Conservation (phyloP, 768 basidiomycete genomes). For the Hericium erinaceus region DNA sequence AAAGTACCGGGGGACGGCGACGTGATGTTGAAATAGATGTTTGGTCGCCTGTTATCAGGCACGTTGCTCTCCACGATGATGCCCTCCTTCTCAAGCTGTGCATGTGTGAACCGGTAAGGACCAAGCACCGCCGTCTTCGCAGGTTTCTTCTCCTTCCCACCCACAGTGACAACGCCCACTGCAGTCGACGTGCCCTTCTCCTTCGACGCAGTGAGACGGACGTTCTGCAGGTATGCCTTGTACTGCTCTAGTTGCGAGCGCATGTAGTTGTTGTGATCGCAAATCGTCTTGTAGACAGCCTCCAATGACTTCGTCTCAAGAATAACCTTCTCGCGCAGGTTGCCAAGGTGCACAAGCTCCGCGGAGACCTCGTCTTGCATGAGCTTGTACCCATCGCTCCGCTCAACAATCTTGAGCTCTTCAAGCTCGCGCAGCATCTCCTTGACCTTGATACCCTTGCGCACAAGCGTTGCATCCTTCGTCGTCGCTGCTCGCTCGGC, state of each 20-base stretch:
- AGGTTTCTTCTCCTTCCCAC: slow-evolving; percentile 95
- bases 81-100: slow-evolving; percentile 97
- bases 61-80: slow-evolving; percentile 99
- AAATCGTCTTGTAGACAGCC: slow-evolving; percentile 98
- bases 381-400: slow-evolving; percentile 75
- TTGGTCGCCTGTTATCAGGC: slow-evolving; percentile 96
- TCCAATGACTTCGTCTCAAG: slow-evolving; percentile 89
- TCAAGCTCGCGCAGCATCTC: slow-evolving; percentile 97
- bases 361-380: slow-evolving; percentile 97
- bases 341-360: slow-evolving; percentile 93
- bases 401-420: slow-evolving; percentile 79
- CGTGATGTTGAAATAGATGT: slow-evolving; percentile 98
- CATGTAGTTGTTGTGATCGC: slow-evolving; percentile 98
- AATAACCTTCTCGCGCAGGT: slow-evolving; percentile 90
- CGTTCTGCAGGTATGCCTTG: slow-evolving; percentile 98
- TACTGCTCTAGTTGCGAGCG: slow-evolving; percentile 96
- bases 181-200: slow-evolving; percentile 83
- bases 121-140: slow-evolving; percentile 80
- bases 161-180: slow-evolving; percentile 91
- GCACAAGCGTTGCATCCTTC: slow-evolving; percentile 91
- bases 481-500: slow-evolving; percentile 96
- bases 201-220: slow-evolving; percentile 80
- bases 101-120: slow-evolving; percentile 96
- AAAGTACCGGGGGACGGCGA: slow-evolving; percentile 97
- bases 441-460: slow-evolving; percentile 98